These are phyloP conservation scores for Phytophthora pisi DNA, from an alignment of 352 stramenopile species.

Conservation along the genomic window DNA sequence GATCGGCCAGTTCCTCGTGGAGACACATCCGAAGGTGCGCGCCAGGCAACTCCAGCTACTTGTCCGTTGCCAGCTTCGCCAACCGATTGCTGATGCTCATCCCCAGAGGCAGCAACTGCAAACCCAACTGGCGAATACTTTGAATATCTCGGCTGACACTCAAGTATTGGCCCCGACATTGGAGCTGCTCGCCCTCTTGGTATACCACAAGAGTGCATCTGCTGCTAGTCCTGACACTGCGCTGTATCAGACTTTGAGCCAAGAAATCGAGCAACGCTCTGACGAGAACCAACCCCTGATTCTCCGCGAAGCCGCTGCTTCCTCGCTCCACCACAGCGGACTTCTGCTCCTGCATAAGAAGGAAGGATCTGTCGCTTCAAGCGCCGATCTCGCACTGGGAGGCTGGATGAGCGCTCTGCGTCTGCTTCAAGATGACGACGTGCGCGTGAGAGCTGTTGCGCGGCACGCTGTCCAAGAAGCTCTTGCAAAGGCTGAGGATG, in stretches of 20 bases:
- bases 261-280: slow-evolving; percentile 55
- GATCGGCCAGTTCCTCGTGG: slow-evolving; percentile 52
- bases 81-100: slow-evolving; percentile 16
- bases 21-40: slow-evolving; percentile 74
- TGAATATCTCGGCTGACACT: slow-evolving; percentile 53
- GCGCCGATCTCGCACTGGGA: slow-evolving; percentile 42
- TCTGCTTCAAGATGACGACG: slow-evolving; percentile 77
- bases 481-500: slow-evolving; percentile 17
- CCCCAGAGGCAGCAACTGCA: slow-evolving; percentile 27
- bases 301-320: slow-evolving; percentile 62
- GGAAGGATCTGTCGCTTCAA: slow-evolving; percentile 3
- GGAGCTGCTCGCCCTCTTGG: slow-evolving; percentile 60
- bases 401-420: slow-evolving; percentile 64
- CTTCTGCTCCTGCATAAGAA: slow-evolving; percentile 40
- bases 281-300: slow-evolving; percentile 63
- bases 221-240: slow-evolving; percentile 14
- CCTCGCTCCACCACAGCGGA: slow-evolving; percentile 52
- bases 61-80: slow-evolving; percentile 39
- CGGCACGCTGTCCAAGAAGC: slow-evolving; percentile 45
- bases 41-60: slow-evolving; percentile 61
- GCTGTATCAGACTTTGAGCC: slow-evolving; percentile 35
- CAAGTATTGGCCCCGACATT: slow-evolving; percentile 60
- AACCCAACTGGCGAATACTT: slow-evolving; percentile 26
- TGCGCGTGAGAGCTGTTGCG: slow-evolving; percentile 30
- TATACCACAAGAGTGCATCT: slow-evolving; percentile 17